phyloP scores from a whole-genome alignment of 805 yeast genomes.

The Yamadazyma ubonensis region DNA sequence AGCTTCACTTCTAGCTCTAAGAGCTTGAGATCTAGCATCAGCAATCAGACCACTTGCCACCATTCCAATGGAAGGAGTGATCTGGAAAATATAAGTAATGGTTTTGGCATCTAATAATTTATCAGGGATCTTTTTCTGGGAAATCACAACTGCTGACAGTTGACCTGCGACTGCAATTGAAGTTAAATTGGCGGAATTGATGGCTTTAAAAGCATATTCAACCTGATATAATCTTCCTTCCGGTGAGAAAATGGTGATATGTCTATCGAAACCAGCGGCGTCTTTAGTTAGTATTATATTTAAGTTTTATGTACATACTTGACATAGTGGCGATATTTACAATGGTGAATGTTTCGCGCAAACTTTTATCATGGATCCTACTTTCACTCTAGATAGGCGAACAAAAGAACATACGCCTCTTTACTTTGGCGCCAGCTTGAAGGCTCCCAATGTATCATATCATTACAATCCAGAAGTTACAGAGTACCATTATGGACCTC shows the following conservation, averaged over 20 bases:
- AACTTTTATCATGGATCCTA: background rate
- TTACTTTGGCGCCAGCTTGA: conserved; percentile 22
- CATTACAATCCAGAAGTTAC: conserved; percentile 83
- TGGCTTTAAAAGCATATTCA: conserved; percentile 96
- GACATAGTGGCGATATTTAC: conserved; percentile 14
- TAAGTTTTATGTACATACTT: conserved; percentile 12
- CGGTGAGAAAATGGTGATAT: conserved; percentile 96
- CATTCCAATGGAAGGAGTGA: conserved; percentile 81
- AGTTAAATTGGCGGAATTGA: conserved; percentile 88
- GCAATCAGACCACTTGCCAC: conserved; percentile 95
- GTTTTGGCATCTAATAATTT: conserved; percentile 85
- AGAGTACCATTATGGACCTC: conserved; percentile 84
- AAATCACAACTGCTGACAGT: conserved; percentile 81
- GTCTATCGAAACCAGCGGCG: conserved; percentile 97
- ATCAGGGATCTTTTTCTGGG: conserved; percentile 96
- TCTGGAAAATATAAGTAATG: conserved; percentile 80
- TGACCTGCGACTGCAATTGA: conserved; percentile 85
- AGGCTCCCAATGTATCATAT: conserved; percentile 69
- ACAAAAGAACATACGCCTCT: conserved; percentile 34
- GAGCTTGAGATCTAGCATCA: conserved; percentile 88
- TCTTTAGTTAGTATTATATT: conserved; percentile 29
- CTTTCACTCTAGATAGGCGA: conserved; percentile 35
- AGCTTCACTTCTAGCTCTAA: conserved; percentile 92
- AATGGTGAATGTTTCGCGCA: background rate
- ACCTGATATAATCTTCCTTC: conserved; percentile 98